These are phyloP conservation scores for Sparassis latifolia DNA, from an alignment of 1,284 basidiomycete species.

Conservation along the genomic window DNA sequence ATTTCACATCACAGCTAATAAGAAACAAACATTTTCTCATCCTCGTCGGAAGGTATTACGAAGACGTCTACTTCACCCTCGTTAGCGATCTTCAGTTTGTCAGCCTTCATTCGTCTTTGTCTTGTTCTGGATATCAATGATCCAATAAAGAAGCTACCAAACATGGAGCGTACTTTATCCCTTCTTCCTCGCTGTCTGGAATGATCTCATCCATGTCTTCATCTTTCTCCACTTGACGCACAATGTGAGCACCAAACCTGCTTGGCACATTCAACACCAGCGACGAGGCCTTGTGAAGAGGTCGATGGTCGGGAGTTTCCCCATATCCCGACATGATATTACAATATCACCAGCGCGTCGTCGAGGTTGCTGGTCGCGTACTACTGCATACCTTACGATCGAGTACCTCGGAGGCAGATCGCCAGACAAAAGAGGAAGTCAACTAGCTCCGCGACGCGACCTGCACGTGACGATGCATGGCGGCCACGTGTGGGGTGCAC, in stretches of 20 bases:
- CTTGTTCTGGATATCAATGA: not conserved
- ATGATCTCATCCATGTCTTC: constrained; percentile 10
- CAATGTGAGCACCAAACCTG: not conserved
- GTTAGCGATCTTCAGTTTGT: not conserved
- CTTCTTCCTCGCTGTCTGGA: constrained; percentile 22
- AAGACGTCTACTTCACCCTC: constrained; percentile 30
- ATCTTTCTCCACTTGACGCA: not conserved
- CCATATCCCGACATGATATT: too few species aligned
- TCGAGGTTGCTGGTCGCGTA: too few species aligned
- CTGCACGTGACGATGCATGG: too few species aligned
- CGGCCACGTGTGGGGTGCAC: too few species aligned
- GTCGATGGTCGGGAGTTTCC: not conserved
- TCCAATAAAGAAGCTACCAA: not conserved
- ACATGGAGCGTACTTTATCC: constrained; percentile 11
- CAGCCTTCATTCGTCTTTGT: not conserved
- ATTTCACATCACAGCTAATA: too few species aligned
- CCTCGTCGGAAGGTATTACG: constrained; percentile 50
- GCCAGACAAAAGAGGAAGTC: too few species aligned
- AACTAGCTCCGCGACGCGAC: too few species aligned
- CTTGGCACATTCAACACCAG: not conserved
- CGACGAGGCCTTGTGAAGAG: constrained; percentile 1
- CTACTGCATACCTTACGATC: too few species aligned
- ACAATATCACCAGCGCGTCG: too few species aligned
- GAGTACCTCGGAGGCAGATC: too few species aligned
- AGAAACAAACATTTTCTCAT: constrained; percentile 24